Evolutionary conservation across 768 basidiomycete genomes (phyloP).

Genomic region (Trametes gibbosa): DNA sequence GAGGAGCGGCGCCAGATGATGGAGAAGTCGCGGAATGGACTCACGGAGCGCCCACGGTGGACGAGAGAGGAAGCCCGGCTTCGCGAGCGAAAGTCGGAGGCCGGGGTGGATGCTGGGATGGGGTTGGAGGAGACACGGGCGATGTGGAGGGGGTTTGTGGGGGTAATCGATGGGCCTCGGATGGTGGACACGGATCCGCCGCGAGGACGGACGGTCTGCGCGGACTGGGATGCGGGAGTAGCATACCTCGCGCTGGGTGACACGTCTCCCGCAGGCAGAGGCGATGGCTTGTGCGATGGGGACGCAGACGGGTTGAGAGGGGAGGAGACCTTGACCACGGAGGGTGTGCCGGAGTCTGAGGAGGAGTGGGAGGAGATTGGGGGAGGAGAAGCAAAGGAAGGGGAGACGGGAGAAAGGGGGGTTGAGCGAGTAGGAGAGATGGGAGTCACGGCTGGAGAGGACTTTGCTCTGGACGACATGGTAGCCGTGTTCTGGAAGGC

Average conservation of each 20-base stretch:
- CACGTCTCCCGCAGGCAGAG: neutral
- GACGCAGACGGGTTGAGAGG: slow-evolving; percentile 8
- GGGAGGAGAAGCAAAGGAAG: neutral
- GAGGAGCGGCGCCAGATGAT: slow-evolving; percentile 9
- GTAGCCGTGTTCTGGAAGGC: neutral
- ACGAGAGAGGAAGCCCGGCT: slow-evolving; percentile 14
- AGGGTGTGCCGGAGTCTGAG: neutral
- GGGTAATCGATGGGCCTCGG: slow-evolving; percentile 15
- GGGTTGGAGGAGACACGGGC: slow-evolving; percentile 13
- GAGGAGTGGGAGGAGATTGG: slow-evolving; percentile 3
- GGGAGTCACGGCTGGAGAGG: neutral
- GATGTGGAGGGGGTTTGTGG: slow-evolving; percentile 10
- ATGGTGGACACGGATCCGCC: slow-evolving; percentile 24
- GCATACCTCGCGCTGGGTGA: neutral
- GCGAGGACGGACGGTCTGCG: slow-evolving; percentile 3
- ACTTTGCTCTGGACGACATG: neutral
- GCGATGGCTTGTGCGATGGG: neutral
- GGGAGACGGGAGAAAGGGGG: neutral
- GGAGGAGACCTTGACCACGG: slow-evolving; percentile 2
- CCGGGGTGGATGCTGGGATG: slow-evolving; percentile 3
- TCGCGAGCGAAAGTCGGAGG: slow-evolving; percentile 13
- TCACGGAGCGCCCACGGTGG: slow-evolving; percentile 11
- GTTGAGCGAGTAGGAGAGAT: neutral
- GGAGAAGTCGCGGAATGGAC: slow-evolving; percentile 20
- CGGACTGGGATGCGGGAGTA: slow-evolving; percentile 2